Evolutionary conservation across 1,139 yeast species (phyloP).

Genomic region (Kluyveromyces marxianus): DNA sequence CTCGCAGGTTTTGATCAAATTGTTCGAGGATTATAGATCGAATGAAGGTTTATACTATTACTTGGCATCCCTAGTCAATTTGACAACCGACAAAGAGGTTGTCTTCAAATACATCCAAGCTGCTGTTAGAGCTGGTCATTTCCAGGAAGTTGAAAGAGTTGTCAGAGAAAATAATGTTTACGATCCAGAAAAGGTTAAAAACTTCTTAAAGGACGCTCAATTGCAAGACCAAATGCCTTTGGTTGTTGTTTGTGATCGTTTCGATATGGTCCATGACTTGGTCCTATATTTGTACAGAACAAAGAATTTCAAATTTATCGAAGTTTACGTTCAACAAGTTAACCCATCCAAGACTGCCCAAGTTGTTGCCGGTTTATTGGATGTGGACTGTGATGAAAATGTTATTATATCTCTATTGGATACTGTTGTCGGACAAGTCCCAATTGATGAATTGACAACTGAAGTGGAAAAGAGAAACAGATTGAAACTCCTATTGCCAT

Average conservation of each 20-base stretch:
- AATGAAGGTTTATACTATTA: conserved; percentile 92
- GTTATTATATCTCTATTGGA: conserved; percentile 74
- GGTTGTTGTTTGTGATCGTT: conserved; percentile 93
- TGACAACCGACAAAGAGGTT: conserved; percentile 90
- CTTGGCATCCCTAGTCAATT: conserved; percentile 84
- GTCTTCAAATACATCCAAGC: conserved; percentile 94
- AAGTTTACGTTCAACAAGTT: conserved; percentile 94
- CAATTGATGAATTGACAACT: conserved; percentile 77
- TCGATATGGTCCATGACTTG: conserved; percentile 85
- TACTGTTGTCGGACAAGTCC: conserved; percentile 92
- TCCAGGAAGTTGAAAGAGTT: conserved; percentile 89
- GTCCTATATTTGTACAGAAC: conserved; percentile 89
- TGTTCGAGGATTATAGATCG: conserved; percentile 90
- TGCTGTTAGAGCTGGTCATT: conserved; percentile 85
- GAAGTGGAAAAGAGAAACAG: conserved; percentile 97
- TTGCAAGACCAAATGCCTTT: conserved; percentile 94
- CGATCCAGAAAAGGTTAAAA: conserved; percentile 95
- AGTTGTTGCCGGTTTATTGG: conserved; percentile 91
- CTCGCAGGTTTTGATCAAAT: conserved; percentile 70
- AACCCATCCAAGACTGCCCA: conserved; percentile 94
- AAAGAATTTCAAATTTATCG: conserved; percentile 91
- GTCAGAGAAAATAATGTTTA: conserved; percentile 91
- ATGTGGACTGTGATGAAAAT: conserved; percentile 92
- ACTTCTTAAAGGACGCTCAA: conserved; percentile 88
- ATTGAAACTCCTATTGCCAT: conserved; percentile 83